Base-by-base conservation (phyloP, 129 eudicot species). In the Chrysanthemum makinoi region DNA sequence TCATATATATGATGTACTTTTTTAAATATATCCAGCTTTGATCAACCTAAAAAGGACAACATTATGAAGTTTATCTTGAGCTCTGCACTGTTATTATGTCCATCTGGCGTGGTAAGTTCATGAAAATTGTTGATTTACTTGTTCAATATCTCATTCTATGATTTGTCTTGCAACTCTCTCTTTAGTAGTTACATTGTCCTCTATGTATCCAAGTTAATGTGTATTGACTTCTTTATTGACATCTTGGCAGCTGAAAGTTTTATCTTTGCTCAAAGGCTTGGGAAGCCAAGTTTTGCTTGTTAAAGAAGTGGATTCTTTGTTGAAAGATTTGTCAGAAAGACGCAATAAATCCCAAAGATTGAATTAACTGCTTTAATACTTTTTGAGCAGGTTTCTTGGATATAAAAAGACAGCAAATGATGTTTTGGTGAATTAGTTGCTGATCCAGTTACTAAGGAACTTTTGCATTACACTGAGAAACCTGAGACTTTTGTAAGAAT, bases 381-480 rank as follows among this genome's bases (percentile, higher is more conserved):
- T 22, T 19, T 24, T 74, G 35, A 55, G 33, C 81, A 90, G 99
- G 99, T 90, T 79, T 90, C 96, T 74, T 96, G 24, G 99, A 95
- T 22, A 22, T 22, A 20, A 22, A 22, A 22, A 22, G 24, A 22
- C 24, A 22, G 1, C 24, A 22, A 22, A 22, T 22, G 24, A 22
- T 22, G 80, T 86, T 95, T 90, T 76, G 99, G 99, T 66, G 99
- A 90, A 66, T 77, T 95, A 77, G 96, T 90, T 62, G 24, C 96
- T 77, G 99, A 95, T 82, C 91, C 99, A 68, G 67, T 35, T n/a
- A 90, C 96, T 72, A 22, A 90, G 22, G 99, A 95, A 58, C 83
- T 95, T 67, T 64, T 95, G 77, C 99, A 95, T 84, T 95, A 95
- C 84, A 95, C 96, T 1, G 99, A 95, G 89, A 95, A 90, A 84